Base-by-base conservation (phyloP, 192 early-diverging fungal genomes). In the Podila minutissima region DNA sequence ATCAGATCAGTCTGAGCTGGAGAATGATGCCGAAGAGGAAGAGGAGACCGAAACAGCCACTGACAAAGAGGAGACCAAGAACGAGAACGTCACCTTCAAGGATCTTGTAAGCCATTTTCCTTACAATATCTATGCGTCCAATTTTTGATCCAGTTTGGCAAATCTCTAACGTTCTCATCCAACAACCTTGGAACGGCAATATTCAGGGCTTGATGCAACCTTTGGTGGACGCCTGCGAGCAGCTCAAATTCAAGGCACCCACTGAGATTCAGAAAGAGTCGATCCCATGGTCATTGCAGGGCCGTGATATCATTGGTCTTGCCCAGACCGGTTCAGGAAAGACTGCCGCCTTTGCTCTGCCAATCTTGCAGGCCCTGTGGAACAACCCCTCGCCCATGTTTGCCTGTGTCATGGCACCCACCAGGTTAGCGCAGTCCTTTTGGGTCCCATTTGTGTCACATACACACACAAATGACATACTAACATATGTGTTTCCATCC, bases 391-490 rank as follows among this genome's bases (percentile, higher is more conserved):
- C 94, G 59, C 91, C 94, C 33, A 86, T 98, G 26, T 99, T 95
- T 90, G 95, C 96, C 2, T 97, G 97, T 75, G 88, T 99, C 28
- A 94, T 99, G 93, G 96, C 97, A 17, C 97, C 97, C 8, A 99
- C 97, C 0, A 92, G 93, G 92, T 93, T 12, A 58, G 29, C 35
- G 22, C 31, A 66, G 46, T 55, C 12, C 60, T 37, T 62, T 58
- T 61, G 31, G 32, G 38, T 13, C 15, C 5, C 22, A 13, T 4
- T 9, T 26, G 55, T 46, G 41, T 46, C 41, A 17, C 22, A 29
- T 4, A 37, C 22, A 17, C 22, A 37, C 10, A 17, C 10, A 28
- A 17, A 59, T 9, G 57, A 22, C 13, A 7, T 59, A 9, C 32
- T 32, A 62, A 33, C 17, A 20, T 62, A 12, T 20, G 19, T 33